Percentiles rank a stretch among this genome's conserved stretches.
phyloP scores from a whole-genome alignment of 768 basidiomycete species.

The Boletus patriciae region DNA sequence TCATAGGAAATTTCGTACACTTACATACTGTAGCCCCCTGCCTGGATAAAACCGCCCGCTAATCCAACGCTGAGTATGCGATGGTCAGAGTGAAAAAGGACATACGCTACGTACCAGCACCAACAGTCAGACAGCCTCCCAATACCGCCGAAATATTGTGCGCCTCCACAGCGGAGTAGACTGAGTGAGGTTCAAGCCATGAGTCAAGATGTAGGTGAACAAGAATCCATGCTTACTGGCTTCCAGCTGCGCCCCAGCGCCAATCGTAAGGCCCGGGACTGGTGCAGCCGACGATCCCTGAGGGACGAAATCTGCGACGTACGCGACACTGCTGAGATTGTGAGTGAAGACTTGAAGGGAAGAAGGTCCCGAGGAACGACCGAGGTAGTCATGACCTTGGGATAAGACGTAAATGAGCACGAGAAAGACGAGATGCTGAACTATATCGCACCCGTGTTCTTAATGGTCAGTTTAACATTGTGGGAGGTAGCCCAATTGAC shows the following conservation, averaged over 20 bases:
- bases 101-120: slow-evolving; percentile 5
- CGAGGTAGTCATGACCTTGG: slow-evolving; percentile 15
- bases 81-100: too few relatives aligned
- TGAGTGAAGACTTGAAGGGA: slow-evolving; percentile 22
- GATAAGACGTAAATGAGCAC: neutral
- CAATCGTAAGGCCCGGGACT: slow-evolving; percentile 12
- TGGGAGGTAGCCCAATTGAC: slow-evolving; percentile 18
- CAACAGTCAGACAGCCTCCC: slow-evolving; percentile 21
- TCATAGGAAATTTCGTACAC: neutral
- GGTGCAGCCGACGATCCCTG: slow-evolving; percentile 15
- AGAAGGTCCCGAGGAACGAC: slow-evolving; percentile 18
- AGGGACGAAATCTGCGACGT: slow-evolving; percentile 15
- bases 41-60: slow-evolving; percentile 47
- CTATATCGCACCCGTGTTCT: slow-evolving; percentile 18
- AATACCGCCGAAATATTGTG: slow-evolving; percentile 15
- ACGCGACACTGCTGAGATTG: slow-evolving; percentile 6
- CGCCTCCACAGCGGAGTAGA: slow-evolving; percentile 10
- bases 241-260: slow-evolving; percentile 15
- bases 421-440: neutral
- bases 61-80: neutral
- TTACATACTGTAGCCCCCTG: slow-evolving; percentile 45
- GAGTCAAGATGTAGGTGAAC: neutral
- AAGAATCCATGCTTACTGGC: slow-evolving; percentile 2
- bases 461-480: slow-evolving; percentile 17
- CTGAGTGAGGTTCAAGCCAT: neutral